Evolutionary conservation across 805 yeast genomes (phyloP), one percentile per base, ranked within the genome.

Genomic region (Torulaspora gathmanii): DNA sequence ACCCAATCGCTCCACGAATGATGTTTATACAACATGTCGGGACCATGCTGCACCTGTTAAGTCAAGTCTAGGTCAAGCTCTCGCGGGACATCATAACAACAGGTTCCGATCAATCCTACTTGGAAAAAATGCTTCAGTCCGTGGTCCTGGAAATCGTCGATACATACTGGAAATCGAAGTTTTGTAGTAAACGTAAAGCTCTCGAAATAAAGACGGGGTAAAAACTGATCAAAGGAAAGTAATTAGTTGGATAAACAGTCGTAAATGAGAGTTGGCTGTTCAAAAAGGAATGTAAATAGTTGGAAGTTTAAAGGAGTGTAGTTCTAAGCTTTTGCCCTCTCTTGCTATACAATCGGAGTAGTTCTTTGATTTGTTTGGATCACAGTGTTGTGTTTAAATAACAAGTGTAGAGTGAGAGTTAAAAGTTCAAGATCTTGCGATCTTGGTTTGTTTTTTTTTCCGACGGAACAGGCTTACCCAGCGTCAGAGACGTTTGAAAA

Each of bases 271-370:
- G 22, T 25, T 34, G 30, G 33, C 31, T 27, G 29, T 41, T 40
- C 42, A 33, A 40, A 51, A 61, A 64, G 68, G 68, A 64, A 56
- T 60, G 67, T 64, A 63, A 55, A 56, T 57, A 64, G 68, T 64
- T 64, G 68, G 66, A 55, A 33, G 41, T 19, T 47, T 34, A 31
- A 43, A 48, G 39, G 47, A 47, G 39, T 43, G 51, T 47, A 44
- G 40, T 33, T n/a, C 33, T 25, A 19, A 30, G 42, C 37, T 39
- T 23, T 17, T 39, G 33, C 11, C 25, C 29, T 33, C 25, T 30
- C 28, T 19, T 30, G 16, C 33, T 27, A 30, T 39, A 13, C 10
- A 39, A 30, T 26, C 17, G 7, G 8, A 13, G 16, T 5, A 16
- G 23, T 22, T 31, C 17, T 20, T 15, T 31, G 41, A 28, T 30